Percentiles rank a stretch among this genome's conserved stretches.
phyloP scores from a whole-genome alignment of 257 asterid species.

The Solanum pimpinellifolium region DNA sequence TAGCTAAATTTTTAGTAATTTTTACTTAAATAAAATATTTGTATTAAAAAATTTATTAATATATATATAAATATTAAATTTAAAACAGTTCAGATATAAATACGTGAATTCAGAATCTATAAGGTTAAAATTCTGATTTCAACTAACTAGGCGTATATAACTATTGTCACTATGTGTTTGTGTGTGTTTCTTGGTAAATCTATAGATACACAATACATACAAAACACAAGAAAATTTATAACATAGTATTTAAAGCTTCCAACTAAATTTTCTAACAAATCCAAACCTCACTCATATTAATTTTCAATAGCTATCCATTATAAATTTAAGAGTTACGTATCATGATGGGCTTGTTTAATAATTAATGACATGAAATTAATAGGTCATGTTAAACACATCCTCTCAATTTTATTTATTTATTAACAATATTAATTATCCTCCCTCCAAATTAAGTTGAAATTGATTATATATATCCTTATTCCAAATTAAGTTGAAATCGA shows the following conservation, averaged over 20 bases:
- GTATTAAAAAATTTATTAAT: no score
- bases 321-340: conserved; percentile 1
- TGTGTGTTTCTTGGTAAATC: neutral
- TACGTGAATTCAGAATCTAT: neutral
- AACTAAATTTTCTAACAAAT: conserved; percentile 10
- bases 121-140: no score
- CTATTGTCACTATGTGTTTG: neutral
- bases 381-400: neutral
- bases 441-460: neutral
- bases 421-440: neutral
- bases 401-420: neutral
- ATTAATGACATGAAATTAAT: neutral
- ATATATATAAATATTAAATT: no score
- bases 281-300: conserved; percentile 1
- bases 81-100: no score
- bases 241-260: neutral
- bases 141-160: neutral
- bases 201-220: neutral
- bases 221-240: neutral
- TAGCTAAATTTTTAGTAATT: no score
- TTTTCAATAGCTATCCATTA: conserved; percentile 5
- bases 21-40: no score
- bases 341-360: neutral
- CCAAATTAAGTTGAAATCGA: neutral
- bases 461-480: neutral